Conservation (phyloP, 1,284 basidiomycete species). For the Albatrellus sp. region DNA sequence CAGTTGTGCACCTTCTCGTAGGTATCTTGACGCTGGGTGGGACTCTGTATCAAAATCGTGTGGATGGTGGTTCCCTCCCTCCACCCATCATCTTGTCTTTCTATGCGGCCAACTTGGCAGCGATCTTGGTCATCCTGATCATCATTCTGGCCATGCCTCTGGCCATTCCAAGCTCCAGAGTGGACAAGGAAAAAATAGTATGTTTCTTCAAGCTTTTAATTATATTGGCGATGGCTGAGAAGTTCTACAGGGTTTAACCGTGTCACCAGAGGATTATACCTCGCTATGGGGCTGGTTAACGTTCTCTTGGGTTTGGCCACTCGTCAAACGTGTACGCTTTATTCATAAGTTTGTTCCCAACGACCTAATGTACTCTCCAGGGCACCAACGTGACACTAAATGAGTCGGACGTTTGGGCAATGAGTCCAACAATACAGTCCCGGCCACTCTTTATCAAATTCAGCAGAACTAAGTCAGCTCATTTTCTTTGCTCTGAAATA, state of each 20-base stretch:
- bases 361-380: slow-evolving; percentile 12
- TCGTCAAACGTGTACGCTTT: slow-evolving; percentile 35
- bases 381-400: slow-evolving; percentile 52
- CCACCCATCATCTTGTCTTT: slow-evolving; percentile 17
- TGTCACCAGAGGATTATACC: slow-evolving; percentile 67
- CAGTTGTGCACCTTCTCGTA: slow-evolving; percentile 28
- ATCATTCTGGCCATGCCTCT: slow-evolving; percentile 46
- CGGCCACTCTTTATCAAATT: slow-evolving; percentile 57
- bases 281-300: slow-evolving; percentile 69
- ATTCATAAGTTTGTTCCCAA: neutral
- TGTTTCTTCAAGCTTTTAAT: neutral
- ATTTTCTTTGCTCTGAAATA: neutral
- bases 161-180: slow-evolving; percentile 33
- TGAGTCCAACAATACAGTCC: slow-evolving; percentile 61
- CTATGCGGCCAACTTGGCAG: slow-evolving; percentile 30
- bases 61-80: slow-evolving; percentile 26
- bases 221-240: neutral
- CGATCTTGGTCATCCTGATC: slow-evolving; percentile 25
- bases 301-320: slow-evolving; percentile 66
- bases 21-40: slow-evolving; percentile 34
- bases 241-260: slow-evolving; percentile 29
- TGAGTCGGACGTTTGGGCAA: slow-evolving; percentile 57
- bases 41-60: slow-evolving; percentile 30
- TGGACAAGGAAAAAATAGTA: slow-evolving; percentile 41
- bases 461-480: slow-evolving; percentile 17